Base-by-base conservation (phyloP, 805 yeast genomes). In the Metschnikowia noctiluminum region DNA sequence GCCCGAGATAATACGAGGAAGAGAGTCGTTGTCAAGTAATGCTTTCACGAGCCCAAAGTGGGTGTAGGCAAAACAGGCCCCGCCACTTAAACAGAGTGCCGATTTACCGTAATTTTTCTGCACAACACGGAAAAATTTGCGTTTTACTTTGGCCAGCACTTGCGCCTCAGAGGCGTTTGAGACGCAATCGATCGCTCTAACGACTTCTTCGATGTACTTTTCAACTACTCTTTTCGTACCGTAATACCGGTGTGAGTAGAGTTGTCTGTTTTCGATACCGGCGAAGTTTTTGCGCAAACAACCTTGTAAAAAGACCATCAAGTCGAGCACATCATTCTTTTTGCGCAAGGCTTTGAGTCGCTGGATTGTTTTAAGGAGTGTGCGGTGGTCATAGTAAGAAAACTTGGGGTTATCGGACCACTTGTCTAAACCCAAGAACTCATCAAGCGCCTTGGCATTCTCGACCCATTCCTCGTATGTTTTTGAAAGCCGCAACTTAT, bases 31-130 rank as follows among this genome's bases (percentile, higher is more conserved):
- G 50, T 87, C 90, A 6, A 86, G 65, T 36, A 87, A 64, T 0
- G 90, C 91, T 53, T 82, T 83, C 28, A 86, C 75, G 2, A 87
- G 79, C 2, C 95, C 95, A 65, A 85, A 83, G 64, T 87, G 95
- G 31, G 83, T 80, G 56, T 85, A 84, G 1, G 91, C 81, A 63
- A 87, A 87, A 30, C 87, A 79, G 1, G 90, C 95, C 26, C 94
- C 95, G 3, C 95, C 94, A 48, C 86, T 79, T 28, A 87, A 70
- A 53, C 89, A 82, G 13, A 87, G 67, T 0, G 92, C 90, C 0
- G 89, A 73, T 50, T 78, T 79, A 8, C 95, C 95, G 61, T 78
- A 83, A 61, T 85, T 85, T 59, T 79, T 78, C 64, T 76, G 77
- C 28, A 83, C 71, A 9, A 77, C 74, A 44, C 76, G 73, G 68